Evolutionary conservation across 495 filamentous ascomycete species (phyloP).

Genomic region (Xylaria curta): DNA sequence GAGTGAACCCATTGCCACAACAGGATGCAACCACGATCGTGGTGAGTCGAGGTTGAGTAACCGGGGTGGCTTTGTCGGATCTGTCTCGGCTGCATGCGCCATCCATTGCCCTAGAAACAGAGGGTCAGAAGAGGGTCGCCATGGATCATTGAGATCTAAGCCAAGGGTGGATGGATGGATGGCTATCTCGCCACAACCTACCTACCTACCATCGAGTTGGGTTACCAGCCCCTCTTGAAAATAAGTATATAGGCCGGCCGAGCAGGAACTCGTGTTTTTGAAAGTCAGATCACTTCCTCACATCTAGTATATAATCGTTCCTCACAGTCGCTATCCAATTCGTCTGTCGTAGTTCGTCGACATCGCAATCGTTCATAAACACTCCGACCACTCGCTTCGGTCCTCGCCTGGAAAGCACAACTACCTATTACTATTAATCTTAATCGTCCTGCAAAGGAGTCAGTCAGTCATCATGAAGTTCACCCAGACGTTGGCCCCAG

Average conservation of each 20-base stretch:
- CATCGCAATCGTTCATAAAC: conserved; percentile 38
- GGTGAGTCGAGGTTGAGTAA: not conserved
- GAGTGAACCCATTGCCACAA: not conserved
- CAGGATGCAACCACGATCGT: conserved; percentile 8
- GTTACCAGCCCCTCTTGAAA: not conserved
- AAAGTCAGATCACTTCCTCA: conserved; percentile 11
- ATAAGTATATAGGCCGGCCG: conserved; percentile 38
- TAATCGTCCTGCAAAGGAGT: conserved; percentile 23
- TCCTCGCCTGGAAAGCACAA: conserved; percentile 25
- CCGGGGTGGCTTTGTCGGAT: conserved; percentile 11
- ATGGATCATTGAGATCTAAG: conserved; percentile 17
- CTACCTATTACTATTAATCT: conserved; percentile 24
- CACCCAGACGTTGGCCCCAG: conserved; percentile 43
- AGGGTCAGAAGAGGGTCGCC: not conserved
- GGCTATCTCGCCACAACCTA: conserved; percentile 5
- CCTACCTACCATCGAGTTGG: not conserved
- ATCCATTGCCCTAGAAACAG: conserved; percentile 21
- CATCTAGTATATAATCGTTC: conserved; percentile 34
- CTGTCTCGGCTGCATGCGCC: conserved; percentile 10
- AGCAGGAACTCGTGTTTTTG: conserved; percentile 26
- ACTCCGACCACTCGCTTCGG: conserved; percentile 35
- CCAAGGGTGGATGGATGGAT: not conserved
- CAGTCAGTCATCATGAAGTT: conserved; percentile 45
- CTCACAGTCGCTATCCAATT: conserved; percentile 37
- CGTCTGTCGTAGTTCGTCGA: conserved; percentile 33